Base-by-base conservation (phyloP, 305 asterid genomes). In the Solanum hybrid region DNA sequence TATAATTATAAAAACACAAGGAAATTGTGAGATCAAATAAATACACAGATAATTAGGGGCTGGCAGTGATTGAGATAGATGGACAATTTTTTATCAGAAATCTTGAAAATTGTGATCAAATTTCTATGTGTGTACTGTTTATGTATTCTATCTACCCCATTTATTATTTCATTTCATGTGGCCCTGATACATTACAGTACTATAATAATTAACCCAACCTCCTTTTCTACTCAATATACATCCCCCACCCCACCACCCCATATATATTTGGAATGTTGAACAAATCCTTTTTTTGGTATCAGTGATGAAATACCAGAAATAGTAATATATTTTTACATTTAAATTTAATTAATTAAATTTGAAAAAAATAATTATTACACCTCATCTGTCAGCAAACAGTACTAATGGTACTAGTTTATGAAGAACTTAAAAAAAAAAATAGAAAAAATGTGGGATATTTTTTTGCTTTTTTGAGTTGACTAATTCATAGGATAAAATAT, bases 21-120 rank as follows among this genome's bases (percentile, higher is more conserved):
- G 10, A 42, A 82, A 80, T 75, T 72, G 40, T 77, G 85, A 56
- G 16, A 37, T 13, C 35, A 81, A 88, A 22, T 56, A 56, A 10
- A 76, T 31, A 76, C 72, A 72, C 85, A 90, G 86, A 80, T 90
- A 82, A 90, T 86, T 84, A 81, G 90, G 89, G 91, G 27, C 71
- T 92, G 93, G 91, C 93, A 89, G 87, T 92, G 93, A 94, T 92
- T 92, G 94, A 36, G 94, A 93, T 92, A 88, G 91, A 89, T 92
- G 92, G 85, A 84, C 87, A 42, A 81, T 26, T 40, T 81, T 86
- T 64, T 32, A 10, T 88, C 90, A 89, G 71, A 92, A 72, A 86
- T 94, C 93, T 94, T 91, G 94, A 92, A 91, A 91, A 88, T 93
- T 93, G 93, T 88, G 92, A 89, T 86, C 82, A 92, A 91, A 87